Evolutionary conservation across 2,329 filamentous ascomycete species (phyloP).

Genomic region (Chaetoscypha palmicola): DNA sequence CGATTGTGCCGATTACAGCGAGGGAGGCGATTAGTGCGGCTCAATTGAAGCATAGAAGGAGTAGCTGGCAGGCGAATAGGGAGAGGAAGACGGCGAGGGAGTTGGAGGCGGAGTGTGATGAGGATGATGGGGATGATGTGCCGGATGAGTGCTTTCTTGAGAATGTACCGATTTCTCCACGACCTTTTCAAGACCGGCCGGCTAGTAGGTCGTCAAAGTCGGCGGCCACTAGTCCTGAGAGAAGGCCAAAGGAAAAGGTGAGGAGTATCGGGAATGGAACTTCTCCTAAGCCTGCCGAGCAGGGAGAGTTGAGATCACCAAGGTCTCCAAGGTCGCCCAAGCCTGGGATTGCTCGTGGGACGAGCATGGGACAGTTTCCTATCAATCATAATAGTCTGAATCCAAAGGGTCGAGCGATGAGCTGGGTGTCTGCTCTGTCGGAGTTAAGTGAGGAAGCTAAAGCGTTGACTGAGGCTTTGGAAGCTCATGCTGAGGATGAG

Average conservation of each 20-base stretch:
- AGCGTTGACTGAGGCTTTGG: slow-evolving; percentile 70
- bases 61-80: slow-evolving; percentile 62
- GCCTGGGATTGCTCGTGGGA: slow-evolving; percentile 37
- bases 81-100: slow-evolving; percentile 62
- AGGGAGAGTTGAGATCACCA: slow-evolving; percentile 43
- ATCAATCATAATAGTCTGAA: slow-evolving; percentile 39
- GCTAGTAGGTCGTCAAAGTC: slow-evolving; percentile 48
- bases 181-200: slow-evolving; percentile 49
- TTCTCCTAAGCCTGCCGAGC: slow-evolving; percentile 50
- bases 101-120: slow-evolving; percentile 68
- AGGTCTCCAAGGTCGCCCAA: slow-evolving; percentile 5
- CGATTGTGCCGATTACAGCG: slow-evolving; percentile 16
- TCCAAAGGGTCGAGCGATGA: slow-evolving; percentile 55
- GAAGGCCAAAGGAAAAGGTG: slow-evolving; percentile 23
- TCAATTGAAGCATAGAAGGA: slow-evolving; percentile 20
- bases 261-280: slow-evolving; percentile 51
- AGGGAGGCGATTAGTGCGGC: slow-evolving; percentile 19
- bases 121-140: slow-evolving; percentile 70
- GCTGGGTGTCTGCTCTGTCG: slow-evolving; percentile 65
- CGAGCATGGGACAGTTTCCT: slow-evolving; percentile 48
- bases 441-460: slow-evolving; percentile 67
- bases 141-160: slow-evolving; percentile 73
- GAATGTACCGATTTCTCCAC: slow-evolving; percentile 77
- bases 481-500: slow-evolving; percentile 65
- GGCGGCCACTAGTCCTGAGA: slow-evolving; percentile 28